phyloP scores from a whole-genome alignment of 164 flowering plant species.

The Vitis rotundifolia region DNA sequence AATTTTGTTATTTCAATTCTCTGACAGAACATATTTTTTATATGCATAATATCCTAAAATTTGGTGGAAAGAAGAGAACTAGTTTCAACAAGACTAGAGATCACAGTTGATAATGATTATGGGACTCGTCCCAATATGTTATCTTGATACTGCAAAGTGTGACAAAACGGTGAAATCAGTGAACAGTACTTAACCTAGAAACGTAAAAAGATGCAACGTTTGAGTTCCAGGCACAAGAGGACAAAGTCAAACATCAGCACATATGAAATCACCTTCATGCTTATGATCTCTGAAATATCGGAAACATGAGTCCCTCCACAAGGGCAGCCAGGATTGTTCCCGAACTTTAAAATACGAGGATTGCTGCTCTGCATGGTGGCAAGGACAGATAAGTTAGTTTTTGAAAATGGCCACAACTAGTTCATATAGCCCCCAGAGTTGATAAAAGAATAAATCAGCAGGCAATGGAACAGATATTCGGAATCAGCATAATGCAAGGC shows the following conservation, averaged over 20 bases:
- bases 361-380: constrained; percentile 57
- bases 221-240: background rate
- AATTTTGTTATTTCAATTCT: no score
- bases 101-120: no score
- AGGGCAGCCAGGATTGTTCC: constrained; percentile 77
- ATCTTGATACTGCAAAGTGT: no score
- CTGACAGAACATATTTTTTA: no score
- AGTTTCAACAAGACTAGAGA: no score
- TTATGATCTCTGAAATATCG: constrained; percentile 66
- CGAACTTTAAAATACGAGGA: constrained; percentile 73
- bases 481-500: no score
- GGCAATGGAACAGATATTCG: background rate
- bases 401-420: background rate
- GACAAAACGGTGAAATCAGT: no score
- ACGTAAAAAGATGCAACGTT: background rate
- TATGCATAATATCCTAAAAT: no score
- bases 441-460: background rate
- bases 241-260: background rate
- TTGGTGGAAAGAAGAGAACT: no score
- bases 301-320: constrained; percentile 96
- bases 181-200: background rate
- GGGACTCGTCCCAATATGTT: no score
- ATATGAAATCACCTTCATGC: constrained; percentile 49
- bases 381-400: constrained; percentile 3
- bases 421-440: background rate